Base-by-base conservation (phyloP, 306 rosid genomes). In the Herpetospermum pedunculosum region DNA sequence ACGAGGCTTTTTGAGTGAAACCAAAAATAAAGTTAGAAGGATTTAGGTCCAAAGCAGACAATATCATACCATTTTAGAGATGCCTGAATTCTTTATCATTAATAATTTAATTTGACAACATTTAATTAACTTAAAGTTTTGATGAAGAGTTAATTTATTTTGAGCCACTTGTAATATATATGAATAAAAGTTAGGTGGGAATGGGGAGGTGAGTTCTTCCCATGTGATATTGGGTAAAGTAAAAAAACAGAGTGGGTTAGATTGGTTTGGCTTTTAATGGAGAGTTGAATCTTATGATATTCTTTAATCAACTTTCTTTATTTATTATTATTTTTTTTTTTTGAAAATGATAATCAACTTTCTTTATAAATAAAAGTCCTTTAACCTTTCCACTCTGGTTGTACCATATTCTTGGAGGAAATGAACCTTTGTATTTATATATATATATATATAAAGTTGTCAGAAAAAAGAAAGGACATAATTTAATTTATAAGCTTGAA, bases 401-500 rank as follows among this genome's bases (percentile, higher is more conserved):
- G 73, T 25, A 69, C 73, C 73, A 69, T 69, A 69, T 69, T 69
- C 73, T 69, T 69, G 73, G 73, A 69, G 73, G 54, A 44, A 69
- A 14, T 12, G 4, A 19, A n/a, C 0, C 16, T 15, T 0, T 30
- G 12, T 59, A 16, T 59, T 5, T 59, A 28, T 57, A 13, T 62
- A 8, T 63, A 19, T 53, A 21, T 9, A 26, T 40, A n/a, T n/a
- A n/a, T 30, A 60, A 60, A 60, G 68, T 32, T 32, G 68, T 60
- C 41, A 32, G 41, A 60, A 65, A 65, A 13, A 32, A 4, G 8
- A 38, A 64, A 30, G 43, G 29, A 63, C 47, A 62, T 35, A 7
- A 2, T 35, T 62, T 35, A 7, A 2, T 35, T 62, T 62, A 35
- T 16, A 32, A 62, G 19, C 10, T n/a, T n/a, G 8, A 2, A 34